phyloP scores from a whole-genome alignment of 371 early-diverging fungal genomes.

The Mucor circinelloides region DNA sequence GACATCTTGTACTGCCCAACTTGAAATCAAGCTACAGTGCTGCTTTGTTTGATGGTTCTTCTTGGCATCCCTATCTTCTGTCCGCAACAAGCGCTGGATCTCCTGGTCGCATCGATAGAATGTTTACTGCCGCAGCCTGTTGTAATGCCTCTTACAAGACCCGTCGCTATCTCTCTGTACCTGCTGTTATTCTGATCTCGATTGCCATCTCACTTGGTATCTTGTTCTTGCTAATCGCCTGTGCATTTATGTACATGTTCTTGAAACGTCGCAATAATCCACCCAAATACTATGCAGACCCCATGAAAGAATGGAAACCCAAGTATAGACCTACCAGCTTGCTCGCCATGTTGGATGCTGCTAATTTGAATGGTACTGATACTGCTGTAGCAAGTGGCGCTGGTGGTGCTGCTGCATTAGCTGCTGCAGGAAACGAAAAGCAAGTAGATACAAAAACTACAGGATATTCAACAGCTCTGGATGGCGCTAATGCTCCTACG shows the following conservation, averaged over 20 bases:
- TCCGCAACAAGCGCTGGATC: conserved; percentile 37
- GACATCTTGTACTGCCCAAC: conserved; percentile 45
- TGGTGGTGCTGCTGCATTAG: background rate
- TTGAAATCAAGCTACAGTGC: conserved; percentile 50
- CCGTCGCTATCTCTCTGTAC: conserved; percentile 48
- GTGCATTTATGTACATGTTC: conserved; percentile 41
- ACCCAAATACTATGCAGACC: conserved; percentile 24
- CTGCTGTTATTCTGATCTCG: conserved; percentile 73
- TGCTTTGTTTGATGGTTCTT: conserved; percentile 64
- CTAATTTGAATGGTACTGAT: conserved; percentile 9
- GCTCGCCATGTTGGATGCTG: conserved; percentile 17
- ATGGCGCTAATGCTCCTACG: background rate
- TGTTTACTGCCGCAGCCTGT: conserved; percentile 26
- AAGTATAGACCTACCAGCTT: conserved; percentile 14
- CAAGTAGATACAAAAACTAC: background rate
- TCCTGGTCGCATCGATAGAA: conserved; percentile 26
- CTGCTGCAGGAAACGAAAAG: background rate
- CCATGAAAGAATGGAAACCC: conserved; percentile 37
- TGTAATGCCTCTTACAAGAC: conserved; percentile 21
- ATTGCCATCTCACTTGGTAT: conserved; percentile 73
- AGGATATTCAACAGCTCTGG: conserved; percentile 18
- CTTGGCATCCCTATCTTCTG: conserved; percentile 67
- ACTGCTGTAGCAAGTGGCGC: background rate
- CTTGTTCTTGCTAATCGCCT: conserved; percentile 60
- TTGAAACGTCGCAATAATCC: conserved; percentile 25